Base-by-base conservation (phyloP, 192 early-diverging fungal species). In the Gorgonomyces haynaldii region DNA sequence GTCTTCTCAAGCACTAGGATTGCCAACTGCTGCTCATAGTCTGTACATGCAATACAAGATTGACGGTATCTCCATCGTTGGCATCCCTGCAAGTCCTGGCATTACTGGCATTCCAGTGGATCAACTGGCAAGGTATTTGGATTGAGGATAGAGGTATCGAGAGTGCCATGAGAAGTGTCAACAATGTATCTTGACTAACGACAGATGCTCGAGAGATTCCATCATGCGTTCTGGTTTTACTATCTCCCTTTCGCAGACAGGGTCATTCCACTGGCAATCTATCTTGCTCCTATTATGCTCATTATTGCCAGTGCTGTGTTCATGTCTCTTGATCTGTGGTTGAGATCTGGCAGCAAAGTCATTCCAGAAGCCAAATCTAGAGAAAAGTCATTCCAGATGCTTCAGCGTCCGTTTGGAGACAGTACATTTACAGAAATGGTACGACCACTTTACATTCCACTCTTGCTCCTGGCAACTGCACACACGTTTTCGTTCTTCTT, bases 211-310 rank as follows among this genome's bases (percentile, higher is more conserved):
- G 94, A 97, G 59, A 80, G 86, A 43, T 73, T 97, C 30, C 94
- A 97, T 54, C 91, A 94, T 57, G 86, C 91, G 29, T 97, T 88
- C 65, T 97, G 91, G 70, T 93, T 95, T 55, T 97, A 97, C 61
- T 68, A 90, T n/a, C 72, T 94, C 56, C 83, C 84, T n/a, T 69
- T 76, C 10, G 78, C 81, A 41, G 50, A 67, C 16, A 65, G 67
- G 32, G 91, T 85, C 63, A 81, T 94, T 24, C 90, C 91, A 1
- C 84, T 97, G 36, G 82, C 84, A 36, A 72, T 85, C 42, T 97
- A 93, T 57, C 80, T 93, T 49, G 87, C 86, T 15, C 88, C 89
- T 0, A 68, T 86, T 2, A 80, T 82, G 17, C 62, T 91, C 30
- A 72, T 91, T 34, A 74, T 84, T 4, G 79, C 78, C 37, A 77